phyloP scores from a whole-genome alignment of 2,329 filamentous ascomycete species.

The Mycosphaerella sp. region DNA sequence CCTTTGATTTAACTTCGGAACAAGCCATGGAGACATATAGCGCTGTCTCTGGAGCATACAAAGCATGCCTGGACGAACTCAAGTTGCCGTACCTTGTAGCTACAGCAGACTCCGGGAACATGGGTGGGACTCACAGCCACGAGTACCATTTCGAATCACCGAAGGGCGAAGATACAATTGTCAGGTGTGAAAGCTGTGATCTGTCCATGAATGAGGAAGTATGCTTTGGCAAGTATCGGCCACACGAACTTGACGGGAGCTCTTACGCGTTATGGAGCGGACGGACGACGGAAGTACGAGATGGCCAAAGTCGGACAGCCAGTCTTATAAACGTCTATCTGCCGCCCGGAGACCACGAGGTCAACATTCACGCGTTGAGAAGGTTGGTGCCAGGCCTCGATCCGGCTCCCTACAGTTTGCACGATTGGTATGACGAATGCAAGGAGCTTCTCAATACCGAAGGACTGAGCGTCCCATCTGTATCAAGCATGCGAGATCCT shows the following conservation, averaged over 20 bases:
- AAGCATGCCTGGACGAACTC: conserved; percentile 70
- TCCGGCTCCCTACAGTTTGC: conserved; percentile 33
- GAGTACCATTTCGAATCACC: conserved; percentile 82
- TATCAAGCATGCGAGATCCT: conserved; percentile 12
- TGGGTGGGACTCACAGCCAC: conserved; percentile 88
- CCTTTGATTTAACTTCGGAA: conserved; percentile 67
- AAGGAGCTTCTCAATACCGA: conserved; percentile 36
- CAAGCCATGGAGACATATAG: conserved; percentile 76
- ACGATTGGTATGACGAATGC: conserved; percentile 3
- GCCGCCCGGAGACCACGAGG: conserved; percentile 29
- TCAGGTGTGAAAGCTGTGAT: conserved; percentile 66
- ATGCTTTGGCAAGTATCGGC: conserved; percentile 15
- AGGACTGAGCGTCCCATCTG: background rate
- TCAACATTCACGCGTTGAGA: conserved; percentile 62
- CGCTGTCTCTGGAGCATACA: conserved; percentile 67
- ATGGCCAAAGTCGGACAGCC: conserved; percentile 33
- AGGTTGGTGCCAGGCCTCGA: conserved; percentile 62
- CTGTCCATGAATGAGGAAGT: conserved; percentile 86
- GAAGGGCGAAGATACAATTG: conserved; percentile 78
- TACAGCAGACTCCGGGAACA: conserved; percentile 88
- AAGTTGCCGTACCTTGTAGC: conserved; percentile 79
- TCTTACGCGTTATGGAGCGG: conserved; percentile 16
- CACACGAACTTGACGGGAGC: background rate
- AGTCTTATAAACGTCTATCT: conserved; percentile 62
- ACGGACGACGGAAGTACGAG: conserved; percentile 1